phyloP scores from a whole-genome alignment of 1,284 basidiomycete species.

The Ceratobasidium sp. region DNA sequence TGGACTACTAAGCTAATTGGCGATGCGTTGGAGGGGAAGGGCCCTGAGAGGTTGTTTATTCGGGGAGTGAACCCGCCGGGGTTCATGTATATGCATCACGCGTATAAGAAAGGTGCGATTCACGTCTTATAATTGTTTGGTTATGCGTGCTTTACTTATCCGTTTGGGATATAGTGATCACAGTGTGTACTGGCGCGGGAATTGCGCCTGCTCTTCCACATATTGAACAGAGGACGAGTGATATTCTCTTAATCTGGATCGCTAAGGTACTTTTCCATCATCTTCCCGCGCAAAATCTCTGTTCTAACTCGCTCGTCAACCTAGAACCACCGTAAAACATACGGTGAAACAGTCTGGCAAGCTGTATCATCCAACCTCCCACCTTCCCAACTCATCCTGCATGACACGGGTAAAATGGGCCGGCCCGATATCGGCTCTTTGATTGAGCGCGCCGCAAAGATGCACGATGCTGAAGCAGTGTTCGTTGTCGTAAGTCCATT shows the following conservation, averaged over 20 bases:
- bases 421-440: constrained; percentile 32
- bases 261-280: too few relatives aligned
- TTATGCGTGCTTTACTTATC: background rate
- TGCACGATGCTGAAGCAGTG: constrained; percentile 35
- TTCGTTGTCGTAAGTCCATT: too few relatives aligned
- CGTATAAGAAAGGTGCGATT: constrained; percentile 39
- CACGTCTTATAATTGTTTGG: background rate
- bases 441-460: constrained; percentile 32
- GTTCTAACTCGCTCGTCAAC: too few relatives aligned
- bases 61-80: constrained; percentile 30
- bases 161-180: constrained; percentile 22
- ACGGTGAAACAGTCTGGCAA: constrained; percentile 40
- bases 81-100: constrained; percentile 44
- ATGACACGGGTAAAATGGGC: constrained; percentile 31
- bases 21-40: constrained; percentile 9
- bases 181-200: constrained; percentile 36
- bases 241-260: constrained; percentile 42
- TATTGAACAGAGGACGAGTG: constrained; percentile 39
- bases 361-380: constrained; percentile 26
- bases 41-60: constrained; percentile 36
- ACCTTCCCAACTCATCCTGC: constrained; percentile 22
- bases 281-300: too few relatives aligned
- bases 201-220: constrained; percentile 41
- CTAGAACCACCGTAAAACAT: constrained; percentile 33
- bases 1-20: constrained; percentile 35